phyloP scores from a whole-genome alignment of 306 rosid species.

The Pterocarpus macrocarpus region DNA sequence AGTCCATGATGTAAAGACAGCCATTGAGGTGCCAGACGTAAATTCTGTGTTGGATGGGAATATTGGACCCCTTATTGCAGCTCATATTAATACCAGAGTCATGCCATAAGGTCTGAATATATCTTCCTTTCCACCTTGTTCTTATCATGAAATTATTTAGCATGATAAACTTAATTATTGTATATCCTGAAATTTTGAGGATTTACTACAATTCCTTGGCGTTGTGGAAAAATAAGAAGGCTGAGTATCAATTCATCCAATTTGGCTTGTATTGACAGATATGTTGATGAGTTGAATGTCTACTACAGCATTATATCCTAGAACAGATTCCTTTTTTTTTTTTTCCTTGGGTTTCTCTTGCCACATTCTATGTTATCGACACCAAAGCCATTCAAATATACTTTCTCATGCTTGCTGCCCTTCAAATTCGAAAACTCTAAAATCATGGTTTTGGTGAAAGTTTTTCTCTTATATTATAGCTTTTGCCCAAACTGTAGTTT shows the following conservation, averaged over 20 bases:
- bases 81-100: conserved; percentile 65
- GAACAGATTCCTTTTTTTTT: no score
- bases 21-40: conserved; percentile 62
- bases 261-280: conserved; percentile 15
- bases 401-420: no score
- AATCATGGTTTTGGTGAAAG: no score
- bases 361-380: no score
- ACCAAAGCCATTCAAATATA: no score
- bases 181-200: conserved; percentile 17
- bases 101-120: conserved; percentile 22
- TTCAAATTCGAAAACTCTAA: no score
- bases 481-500: no score
- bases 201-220: conserved; percentile 35
- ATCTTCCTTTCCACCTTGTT: background rate
- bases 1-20: conserved; percentile 79
- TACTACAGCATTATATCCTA: no score
- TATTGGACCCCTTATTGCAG: conserved; percentile 77
- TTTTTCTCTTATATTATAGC: no score
- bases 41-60: conserved; percentile 75
- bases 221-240: background rate
- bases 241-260: background rate
- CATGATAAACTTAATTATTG: background rate
- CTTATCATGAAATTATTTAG: conserved; percentile 8
- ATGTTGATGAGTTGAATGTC: no score
- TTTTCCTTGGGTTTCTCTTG: no score